Conservation (phyloP, 164 flowering plant species). For the Annona squamosa region DNA sequence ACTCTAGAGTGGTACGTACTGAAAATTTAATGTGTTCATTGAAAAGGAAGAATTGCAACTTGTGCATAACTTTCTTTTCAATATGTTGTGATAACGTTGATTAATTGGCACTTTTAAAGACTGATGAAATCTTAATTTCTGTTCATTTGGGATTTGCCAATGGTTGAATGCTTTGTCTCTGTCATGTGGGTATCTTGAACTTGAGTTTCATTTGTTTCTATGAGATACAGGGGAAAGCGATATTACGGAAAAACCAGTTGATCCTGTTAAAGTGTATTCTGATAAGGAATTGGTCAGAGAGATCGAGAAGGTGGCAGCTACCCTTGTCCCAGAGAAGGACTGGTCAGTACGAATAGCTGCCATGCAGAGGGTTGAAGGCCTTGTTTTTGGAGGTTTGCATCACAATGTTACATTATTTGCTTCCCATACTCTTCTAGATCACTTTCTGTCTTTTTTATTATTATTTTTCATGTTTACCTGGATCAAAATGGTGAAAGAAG, state of each 20-base stretch:
- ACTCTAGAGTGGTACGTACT: neutral
- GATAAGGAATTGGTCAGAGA: slow-evolving; percentile 85
- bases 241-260: slow-evolving; percentile 67
- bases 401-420: neutral
- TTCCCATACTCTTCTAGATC: neutral
- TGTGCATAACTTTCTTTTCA: neutral
- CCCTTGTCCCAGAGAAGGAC: slow-evolving; percentile 86
- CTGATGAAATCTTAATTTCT: neutral
- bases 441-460: neutral
- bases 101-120: neutral
- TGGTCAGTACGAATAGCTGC: slow-evolving; percentile 93
- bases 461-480: too few relatives aligned
- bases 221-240: slow-evolving; percentile 66
- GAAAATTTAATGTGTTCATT: too few relatives aligned
- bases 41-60: neutral
- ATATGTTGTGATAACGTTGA: neutral
- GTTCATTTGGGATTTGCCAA: neutral
- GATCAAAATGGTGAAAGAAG: neutral
- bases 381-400: slow-evolving; percentile 70
- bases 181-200: neutral
- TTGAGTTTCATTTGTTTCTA: neutral
- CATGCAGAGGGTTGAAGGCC: slow-evolving; percentile 94
- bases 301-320: slow-evolving; percentile 73
- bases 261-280: slow-evolving; percentile 78
- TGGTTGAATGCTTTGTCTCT: neutral